Evolutionary conservation across 345 rosid species (phyloP).

Genomic region (Linum usitatissimum): DNA sequence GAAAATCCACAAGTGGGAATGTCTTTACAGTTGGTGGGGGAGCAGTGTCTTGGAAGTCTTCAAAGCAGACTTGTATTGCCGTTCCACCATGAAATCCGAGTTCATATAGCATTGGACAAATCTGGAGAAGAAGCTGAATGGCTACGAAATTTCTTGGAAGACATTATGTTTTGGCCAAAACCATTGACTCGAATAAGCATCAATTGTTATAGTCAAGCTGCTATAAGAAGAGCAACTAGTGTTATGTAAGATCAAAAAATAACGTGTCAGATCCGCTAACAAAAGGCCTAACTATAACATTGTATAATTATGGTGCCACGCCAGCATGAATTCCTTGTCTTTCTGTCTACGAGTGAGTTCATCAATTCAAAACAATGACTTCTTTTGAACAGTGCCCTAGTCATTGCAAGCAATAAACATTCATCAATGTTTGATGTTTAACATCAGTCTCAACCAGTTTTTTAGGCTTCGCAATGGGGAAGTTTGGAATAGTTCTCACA

Average conservation of each 20-base stretch:
- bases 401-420: too few species aligned
- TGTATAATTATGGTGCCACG: too few species aligned
- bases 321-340: too few species aligned
- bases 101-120: background rate
- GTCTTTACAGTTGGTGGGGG: background rate
- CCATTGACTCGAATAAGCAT: background rate
- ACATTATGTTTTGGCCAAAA: background rate
- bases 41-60: background rate
- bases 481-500: too few species aligned
- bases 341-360: too few species aligned
- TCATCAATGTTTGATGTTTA: too few species aligned
- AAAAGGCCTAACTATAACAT: background rate
- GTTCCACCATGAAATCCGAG: background rate
- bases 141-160: background rate
- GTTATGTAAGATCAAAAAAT: conserved; percentile 4
- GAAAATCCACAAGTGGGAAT: background rate
- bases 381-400: too few species aligned
- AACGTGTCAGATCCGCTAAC: background rate
- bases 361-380: too few species aligned
- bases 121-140: background rate
- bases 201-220: background rate
- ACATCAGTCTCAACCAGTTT: too few species aligned
- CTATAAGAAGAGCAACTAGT: background rate
- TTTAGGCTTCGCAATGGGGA: too few species aligned
- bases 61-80: background rate